Percentiles rank a stretch among this genome's conserved stretches.
Conservation (phyloP, 345 rosid genomes). For the Populus deltoides region DNA sequence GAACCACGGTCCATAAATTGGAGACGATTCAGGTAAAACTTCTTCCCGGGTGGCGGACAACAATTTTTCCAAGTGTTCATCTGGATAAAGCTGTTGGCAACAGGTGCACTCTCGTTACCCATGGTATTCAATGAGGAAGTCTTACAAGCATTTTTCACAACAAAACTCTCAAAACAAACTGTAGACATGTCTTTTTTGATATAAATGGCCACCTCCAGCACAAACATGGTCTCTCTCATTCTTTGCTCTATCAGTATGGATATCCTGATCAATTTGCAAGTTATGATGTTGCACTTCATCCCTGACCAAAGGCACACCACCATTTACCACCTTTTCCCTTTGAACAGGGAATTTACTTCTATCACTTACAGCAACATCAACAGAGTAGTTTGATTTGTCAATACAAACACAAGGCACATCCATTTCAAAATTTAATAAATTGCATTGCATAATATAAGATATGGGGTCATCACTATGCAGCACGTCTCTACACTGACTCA, state of each 20-base stretch:
- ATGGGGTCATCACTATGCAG: slow-evolving; percentile 59
- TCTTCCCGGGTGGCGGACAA: slow-evolving; percentile 56
- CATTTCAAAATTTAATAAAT: slow-evolving; percentile 27
- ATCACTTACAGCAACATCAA: slow-evolving; percentile 15
- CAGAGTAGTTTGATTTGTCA: slow-evolving; percentile 2
- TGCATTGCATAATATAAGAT: slow-evolving; percentile 41
- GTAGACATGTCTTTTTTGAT: slow-evolving; percentile 19
- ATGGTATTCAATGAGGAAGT: slow-evolving; percentile 2
- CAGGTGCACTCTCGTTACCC: slow-evolving; percentile 20
- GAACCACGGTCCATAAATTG: slow-evolving; percentile 41
- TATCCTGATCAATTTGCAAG: background rate
- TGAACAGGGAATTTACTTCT: slow-evolving; percentile 9
- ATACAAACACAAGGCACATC: slow-evolving; percentile 14
- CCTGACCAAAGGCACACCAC: slow-evolving; percentile 13
- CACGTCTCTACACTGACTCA: slow-evolving; percentile 53
- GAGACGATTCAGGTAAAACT: slow-evolving; percentile 72
- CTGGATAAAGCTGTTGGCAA: slow-evolving; percentile 8
- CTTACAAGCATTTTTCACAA: slow-evolving; percentile 5
- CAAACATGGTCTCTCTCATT: slow-evolving; percentile 13
- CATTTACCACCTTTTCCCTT: slow-evolving; percentile 28
- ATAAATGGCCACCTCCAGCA: slow-evolving; percentile 17
- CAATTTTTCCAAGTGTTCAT: slow-evolving; percentile 19
- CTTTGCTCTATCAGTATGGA: background rate
- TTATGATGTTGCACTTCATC: slow-evolving; percentile 21
- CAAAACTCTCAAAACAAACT: slow-evolving; percentile 15